Evolutionary conservation across 1,284 basidiomycete species (phyloP).

Genomic region (Cutaneotrichosporon spelunceum): DNA sequence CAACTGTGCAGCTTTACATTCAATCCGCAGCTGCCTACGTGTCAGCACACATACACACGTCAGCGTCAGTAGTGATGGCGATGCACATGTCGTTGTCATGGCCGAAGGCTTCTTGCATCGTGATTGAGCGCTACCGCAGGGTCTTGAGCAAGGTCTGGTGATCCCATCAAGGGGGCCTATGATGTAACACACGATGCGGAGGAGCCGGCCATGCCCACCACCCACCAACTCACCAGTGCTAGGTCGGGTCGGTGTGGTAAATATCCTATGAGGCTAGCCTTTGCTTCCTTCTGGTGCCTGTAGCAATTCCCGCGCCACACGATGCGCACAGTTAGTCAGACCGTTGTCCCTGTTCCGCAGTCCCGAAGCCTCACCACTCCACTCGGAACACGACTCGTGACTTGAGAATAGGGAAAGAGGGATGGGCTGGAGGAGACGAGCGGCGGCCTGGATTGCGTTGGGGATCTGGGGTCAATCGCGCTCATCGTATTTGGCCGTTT

Average conservation of each 20-base stretch:
- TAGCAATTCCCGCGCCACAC: neutral
- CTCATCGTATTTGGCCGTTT: conserved; percentile 1
- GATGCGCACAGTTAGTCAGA: neutral
- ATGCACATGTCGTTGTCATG: neutral
- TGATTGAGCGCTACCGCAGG: neutral
- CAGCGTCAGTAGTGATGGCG: neutral
- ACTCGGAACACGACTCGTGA: too few species aligned
- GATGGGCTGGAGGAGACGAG: neutral
- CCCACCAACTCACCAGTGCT: too few species aligned
- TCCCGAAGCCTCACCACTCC: too few species aligned
- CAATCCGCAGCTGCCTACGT: neutral
- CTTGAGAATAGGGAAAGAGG: neutral
- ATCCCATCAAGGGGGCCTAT: neutral
- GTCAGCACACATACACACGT: neutral
- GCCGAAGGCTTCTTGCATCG: neutral
- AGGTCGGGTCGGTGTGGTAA: too few species aligned
- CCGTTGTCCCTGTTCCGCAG: neutral
- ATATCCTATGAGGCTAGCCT: neutral
- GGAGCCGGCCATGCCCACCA: too few species aligned
- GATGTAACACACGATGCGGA: neutral
- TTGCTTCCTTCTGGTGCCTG: neutral
- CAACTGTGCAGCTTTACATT: neutral
- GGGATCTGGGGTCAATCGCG: neutral
- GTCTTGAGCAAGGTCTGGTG: neutral
- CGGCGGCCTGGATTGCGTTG: neutral